Percentiles rank a stretch among this genome's conserved stretches.
These are phyloP conservation scores for Austroboletus eburneus DNA, from an alignment of 768 basidiomycete species.

Conservation along the genomic window DNA sequence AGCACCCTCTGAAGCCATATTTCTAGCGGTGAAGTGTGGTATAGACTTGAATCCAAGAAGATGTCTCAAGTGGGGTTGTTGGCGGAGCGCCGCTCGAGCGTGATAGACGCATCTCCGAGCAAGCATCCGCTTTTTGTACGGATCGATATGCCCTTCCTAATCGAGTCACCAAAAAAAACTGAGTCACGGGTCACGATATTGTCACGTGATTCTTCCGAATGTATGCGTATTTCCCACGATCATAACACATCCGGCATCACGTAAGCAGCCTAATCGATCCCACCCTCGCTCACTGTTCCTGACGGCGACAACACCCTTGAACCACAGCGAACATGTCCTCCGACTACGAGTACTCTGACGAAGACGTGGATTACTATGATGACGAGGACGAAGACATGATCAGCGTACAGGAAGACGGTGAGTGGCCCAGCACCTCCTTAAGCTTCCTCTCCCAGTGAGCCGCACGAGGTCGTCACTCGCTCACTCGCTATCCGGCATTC, in stretches of 20 bases:
- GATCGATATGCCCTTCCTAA: conserved; percentile 29
- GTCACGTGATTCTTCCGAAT: conserved; percentile 1
- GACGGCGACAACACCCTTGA: conserved; percentile 13
- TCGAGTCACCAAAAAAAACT: conserved; percentile 19
- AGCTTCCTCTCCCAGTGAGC: conserved; percentile 18
- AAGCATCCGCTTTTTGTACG: conserved; percentile 24
- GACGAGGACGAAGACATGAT: conserved; percentile 69
- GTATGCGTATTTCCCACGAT: conserved; percentile 8
- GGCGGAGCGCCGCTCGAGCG: conserved; percentile 9
- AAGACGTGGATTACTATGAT: conserved; percentile 61
- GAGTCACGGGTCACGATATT: conserved; percentile 4
- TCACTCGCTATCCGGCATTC: conserved; percentile 19
- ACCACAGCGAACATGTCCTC: conserved; percentile 44
- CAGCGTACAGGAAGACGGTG: conserved; percentile 57
- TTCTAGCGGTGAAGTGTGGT: conserved; percentile 13
- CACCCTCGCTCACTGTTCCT: conserved; percentile 15
- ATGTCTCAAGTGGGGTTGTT: background rate
- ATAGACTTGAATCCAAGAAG: conserved; percentile 1
- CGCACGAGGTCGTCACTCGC: conserved; percentile 9
- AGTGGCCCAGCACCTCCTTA: conserved; percentile 16
- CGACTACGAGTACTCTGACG: conserved; percentile 69
- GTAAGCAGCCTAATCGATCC: conserved; percentile 31
- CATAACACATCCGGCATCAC: conserved; percentile 14
- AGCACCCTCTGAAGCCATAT: conserved; percentile 37
- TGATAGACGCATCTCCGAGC: conserved; percentile 20